A percentile compares a stretch with the other conserved stretches of the same genome.
phyloP scores from a whole-genome alignment of 805 yeast species.

The Candida peoriensis region DNA sequence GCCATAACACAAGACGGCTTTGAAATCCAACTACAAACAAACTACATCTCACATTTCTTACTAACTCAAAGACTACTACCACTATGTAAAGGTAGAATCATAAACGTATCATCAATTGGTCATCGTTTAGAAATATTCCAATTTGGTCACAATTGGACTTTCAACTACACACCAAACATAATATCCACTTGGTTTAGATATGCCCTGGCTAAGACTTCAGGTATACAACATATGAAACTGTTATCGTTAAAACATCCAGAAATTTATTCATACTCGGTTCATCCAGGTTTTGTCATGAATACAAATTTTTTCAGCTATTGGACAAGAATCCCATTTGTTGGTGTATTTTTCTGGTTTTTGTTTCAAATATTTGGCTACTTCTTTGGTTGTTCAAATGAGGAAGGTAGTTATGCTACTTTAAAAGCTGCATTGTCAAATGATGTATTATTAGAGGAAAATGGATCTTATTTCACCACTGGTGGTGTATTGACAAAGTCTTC shows the following conservation, averaged over 20 bases:
- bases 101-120: constrained; percentile 62
- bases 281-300: constrained; percentile 85
- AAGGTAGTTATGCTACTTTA: constrained; percentile 63
- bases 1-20: constrained; percentile 60
- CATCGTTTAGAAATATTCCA: constrained; percentile 46
- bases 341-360: constrained; percentile 63
- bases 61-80: constrained; percentile 55
- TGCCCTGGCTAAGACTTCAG: constrained; percentile 71
- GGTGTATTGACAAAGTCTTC: constrained; percentile 58
- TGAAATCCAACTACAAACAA: constrained; percentile 77
- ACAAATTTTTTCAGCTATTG: constrained; percentile 72
- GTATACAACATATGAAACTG: constrained; percentile 66
- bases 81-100: constrained; percentile 38
- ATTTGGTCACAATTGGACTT: constrained; percentile 42
- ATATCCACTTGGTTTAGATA: constrained; percentile 75
- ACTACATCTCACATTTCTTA: constrained; percentile 70
- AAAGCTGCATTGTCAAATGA: constrained; percentile 55
- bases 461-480: constrained; percentile 59
- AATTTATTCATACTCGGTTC: constrained; percentile 59
- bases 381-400: constrained; percentile 68
- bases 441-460: constrained; percentile 43
- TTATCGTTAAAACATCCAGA: constrained; percentile 64
- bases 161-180: constrained; percentile 58
- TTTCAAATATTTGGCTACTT: constrained; percentile 66
- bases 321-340: constrained; percentile 75